A percentile compares a stretch with the other conserved stretches of the same genome.
Evolutionary conservation across 768 basidiomycete species (phyloP).

Genomic region (Candolleomyces aberdarensis): DNA sequence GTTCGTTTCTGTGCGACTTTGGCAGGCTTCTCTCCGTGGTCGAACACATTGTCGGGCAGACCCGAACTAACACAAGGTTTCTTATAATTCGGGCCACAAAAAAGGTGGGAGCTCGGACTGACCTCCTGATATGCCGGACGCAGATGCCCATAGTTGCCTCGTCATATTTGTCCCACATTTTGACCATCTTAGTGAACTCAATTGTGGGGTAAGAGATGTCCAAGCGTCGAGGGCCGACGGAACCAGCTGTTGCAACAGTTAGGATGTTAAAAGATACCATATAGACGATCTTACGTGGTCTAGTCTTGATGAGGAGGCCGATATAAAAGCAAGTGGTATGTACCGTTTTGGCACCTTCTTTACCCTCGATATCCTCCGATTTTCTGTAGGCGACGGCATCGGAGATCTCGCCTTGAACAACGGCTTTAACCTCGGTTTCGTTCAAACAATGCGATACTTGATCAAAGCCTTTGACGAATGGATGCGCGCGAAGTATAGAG

Average conservation of each 20-base stretch:
- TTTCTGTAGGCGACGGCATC: conserved; percentile 69
- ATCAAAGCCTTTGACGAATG: conserved; percentile 92
- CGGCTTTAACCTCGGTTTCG: conserved; percentile 84
- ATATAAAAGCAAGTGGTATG: conserved; percentile 98
- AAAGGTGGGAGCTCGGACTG: conserved; percentile 16
- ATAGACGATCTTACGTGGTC: conserved; percentile 56
- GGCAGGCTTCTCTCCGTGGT: conserved; percentile 74
- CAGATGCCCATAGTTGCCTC: conserved; percentile 91
- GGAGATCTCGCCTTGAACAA: conserved; percentile 85
- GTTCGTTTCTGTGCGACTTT: conserved; percentile 70
- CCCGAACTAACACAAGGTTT: conserved; percentile 44
- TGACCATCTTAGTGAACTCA: conserved; percentile 92
- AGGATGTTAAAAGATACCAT: conserved; percentile 7
- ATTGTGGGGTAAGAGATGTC: conserved; percentile 97
- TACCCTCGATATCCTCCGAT: conserved; percentile 73
- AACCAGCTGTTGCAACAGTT: conserved; percentile 52
- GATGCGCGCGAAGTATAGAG: conserved; percentile 87
- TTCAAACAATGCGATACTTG: conserved; percentile 79
- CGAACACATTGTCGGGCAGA: conserved; percentile 82
- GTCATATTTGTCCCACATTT: conserved; percentile 94
- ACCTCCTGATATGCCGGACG: conserved; percentile 93
- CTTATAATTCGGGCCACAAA: background rate
- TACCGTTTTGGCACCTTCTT: conserved; percentile 75
- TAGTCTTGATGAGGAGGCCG: conserved; percentile 88
- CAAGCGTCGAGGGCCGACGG: conserved; percentile 74